Conservation (phyloP, 2,329 filamentous ascomycete species). For the Mollisiaceae sp. region DNA sequence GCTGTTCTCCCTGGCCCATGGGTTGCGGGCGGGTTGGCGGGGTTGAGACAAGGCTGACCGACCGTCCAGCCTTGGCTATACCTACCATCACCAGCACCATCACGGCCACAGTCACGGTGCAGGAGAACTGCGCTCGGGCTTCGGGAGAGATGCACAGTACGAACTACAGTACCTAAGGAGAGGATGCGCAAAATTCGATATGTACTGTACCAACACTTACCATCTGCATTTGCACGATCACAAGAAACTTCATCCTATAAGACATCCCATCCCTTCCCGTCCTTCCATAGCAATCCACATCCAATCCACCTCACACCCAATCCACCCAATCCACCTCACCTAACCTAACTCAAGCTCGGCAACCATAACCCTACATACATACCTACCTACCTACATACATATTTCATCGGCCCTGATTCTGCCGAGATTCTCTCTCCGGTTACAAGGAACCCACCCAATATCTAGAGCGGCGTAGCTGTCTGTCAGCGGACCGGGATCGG, state of each 20-base stretch:
- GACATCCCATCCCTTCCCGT: not conserved
- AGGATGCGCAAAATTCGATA: not conserved
- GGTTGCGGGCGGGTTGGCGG: not conserved
- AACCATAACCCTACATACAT: no score
- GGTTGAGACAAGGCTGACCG: not conserved
- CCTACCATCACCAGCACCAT: no score
- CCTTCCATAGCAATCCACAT: not conserved
- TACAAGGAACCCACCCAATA: conserved; percentile 2
- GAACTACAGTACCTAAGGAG: no score
- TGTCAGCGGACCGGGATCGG: not conserved
- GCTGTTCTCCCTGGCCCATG: no score
- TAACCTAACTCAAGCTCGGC: not conserved
- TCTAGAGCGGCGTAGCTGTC: no score
- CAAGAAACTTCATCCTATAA: no score
- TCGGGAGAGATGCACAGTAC: not conserved
- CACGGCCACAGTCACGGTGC: not conserved
- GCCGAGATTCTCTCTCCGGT: not conserved
- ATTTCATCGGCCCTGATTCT: conserved; percentile 2
- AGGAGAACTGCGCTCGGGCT: not conserved
- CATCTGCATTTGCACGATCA: no score
- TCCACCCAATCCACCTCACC: no score
- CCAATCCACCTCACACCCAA: no score
- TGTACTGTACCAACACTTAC: no score
- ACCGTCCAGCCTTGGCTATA: not conserved
- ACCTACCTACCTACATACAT: no score